Evolutionary conservation across 2,329 filamentous ascomycete genomes (phyloP).

Genomic region (Cladophialophora exuberans): DNA sequence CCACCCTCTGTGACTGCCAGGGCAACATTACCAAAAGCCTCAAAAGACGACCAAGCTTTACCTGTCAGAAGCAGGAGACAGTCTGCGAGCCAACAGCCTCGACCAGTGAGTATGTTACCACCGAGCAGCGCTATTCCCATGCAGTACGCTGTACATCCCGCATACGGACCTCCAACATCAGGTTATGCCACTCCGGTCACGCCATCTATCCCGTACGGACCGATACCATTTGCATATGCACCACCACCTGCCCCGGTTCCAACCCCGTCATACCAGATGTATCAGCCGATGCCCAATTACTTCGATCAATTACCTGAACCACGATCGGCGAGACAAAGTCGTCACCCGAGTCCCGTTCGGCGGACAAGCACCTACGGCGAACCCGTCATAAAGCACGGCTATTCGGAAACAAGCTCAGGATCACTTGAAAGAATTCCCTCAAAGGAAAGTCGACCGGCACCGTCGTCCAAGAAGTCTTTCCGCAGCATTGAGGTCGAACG

Average conservation of each 20-base stretch:
- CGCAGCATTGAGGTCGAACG: slow-evolving; percentile 28
- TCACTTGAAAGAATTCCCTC: slow-evolving; percentile 14
- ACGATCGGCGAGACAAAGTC: slow-evolving; percentile 19
- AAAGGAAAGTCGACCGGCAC: slow-evolving; percentile 18
- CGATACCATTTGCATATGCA: slow-evolving; percentile 17
- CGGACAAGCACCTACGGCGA: slow-evolving; percentile 21
- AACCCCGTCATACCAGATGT: slow-evolving; percentile 11
- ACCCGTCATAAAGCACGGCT: slow-evolving; percentile 23
- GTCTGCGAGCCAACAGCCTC: slow-evolving; percentile 15
- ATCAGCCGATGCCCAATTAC: slow-evolving; percentile 14
- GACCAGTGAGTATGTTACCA: slow-evolving; percentile 21
- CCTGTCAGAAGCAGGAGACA: slow-evolving; percentile 12
- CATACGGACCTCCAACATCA: slow-evolving; percentile 18
- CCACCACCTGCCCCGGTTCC: slow-evolving; percentile 11
- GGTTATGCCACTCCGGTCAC: slow-evolving; percentile 20
- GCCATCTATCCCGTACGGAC: slow-evolving; percentile 18
- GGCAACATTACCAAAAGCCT: slow-evolving; percentile 2
- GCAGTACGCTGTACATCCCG: slow-evolving; percentile 17
- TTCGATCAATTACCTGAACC: slow-evolving; percentile 21
- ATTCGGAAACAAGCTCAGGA: slow-evolving; percentile 5
- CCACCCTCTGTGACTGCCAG: slow-evolving; percentile 18
- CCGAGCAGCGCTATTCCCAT: slow-evolving; percentile 2
- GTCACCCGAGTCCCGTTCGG: slow-evolving; percentile 21
- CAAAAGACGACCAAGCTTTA: slow-evolving; percentile 22
- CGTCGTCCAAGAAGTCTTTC: slow-evolving; percentile 20